phyloP scores from a whole-genome alignment of 2,329 filamentous ascomycete genomes.

The Phialemonium atrogriseum region DNA sequence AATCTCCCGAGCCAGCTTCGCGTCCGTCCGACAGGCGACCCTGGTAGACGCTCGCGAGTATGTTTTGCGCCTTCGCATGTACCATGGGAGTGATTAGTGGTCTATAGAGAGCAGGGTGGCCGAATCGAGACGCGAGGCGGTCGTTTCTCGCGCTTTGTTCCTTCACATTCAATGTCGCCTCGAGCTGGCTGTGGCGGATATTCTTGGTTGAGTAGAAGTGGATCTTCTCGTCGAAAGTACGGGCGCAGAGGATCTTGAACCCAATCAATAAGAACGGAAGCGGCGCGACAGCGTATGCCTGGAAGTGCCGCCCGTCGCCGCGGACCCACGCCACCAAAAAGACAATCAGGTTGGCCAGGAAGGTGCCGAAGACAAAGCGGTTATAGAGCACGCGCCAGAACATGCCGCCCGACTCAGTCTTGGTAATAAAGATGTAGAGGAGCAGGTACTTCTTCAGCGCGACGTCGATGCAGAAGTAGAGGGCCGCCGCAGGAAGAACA shows the following conservation, averaged over 20 bases:
- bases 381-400: constrained; percentile 93
- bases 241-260: constrained; percentile 82
- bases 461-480: constrained; percentile 84
- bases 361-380: constrained; percentile 73
- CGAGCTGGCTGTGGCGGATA: constrained; percentile 34
- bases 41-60: constrained; percentile 77
- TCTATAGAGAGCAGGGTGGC: constrained; percentile 84
- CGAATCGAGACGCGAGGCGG: constrained; percentile 70
- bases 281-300: constrained; percentile 63
- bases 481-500: constrained; percentile 72
- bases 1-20: constrained; percentile 47
- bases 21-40: constrained; percentile 66
- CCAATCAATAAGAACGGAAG: constrained; percentile 68
- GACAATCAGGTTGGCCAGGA: constrained; percentile 71
- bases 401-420: constrained; percentile 88
- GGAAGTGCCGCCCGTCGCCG: constrained; percentile 48
- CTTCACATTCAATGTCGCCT: constrained; percentile 37
- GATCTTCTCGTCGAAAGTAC: constrained; percentile 68
- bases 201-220: constrained; percentile 70
- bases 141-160: constrained; percentile 51
- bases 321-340: constrained; percentile 67
- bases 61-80: constrained; percentile 78
- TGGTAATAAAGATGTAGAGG: constrained; percentile 92
- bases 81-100: constrained; percentile 93
- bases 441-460: constrained; percentile 93